Base-by-base conservation (phyloP, 257 asterid species). In the Lycium ferocissimum region DNA sequence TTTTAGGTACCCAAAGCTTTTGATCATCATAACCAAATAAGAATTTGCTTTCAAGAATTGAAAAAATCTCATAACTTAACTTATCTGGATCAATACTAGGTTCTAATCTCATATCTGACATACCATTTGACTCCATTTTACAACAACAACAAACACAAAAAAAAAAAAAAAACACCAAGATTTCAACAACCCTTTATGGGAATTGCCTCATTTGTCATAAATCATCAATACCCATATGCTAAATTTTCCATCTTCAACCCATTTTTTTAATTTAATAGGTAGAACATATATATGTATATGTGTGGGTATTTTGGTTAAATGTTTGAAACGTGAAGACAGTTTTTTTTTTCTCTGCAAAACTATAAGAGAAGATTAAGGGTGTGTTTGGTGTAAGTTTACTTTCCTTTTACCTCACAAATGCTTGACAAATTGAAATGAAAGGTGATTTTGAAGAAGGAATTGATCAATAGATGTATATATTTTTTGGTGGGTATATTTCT, bases 41-140 rank as follows among this genome's bases (percentile, higher is more conserved):
- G 81, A 97, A 97, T 84, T 97, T 97, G 91, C 94, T 93, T 90
- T 97, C 99, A 26, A 96, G 89, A 38, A 96, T 94, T 1, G 99
- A 96, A 81, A 96, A 96, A 49, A 96, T 97, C 83, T 97, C 99
- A 85, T 97, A 97, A 91, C 99, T 97, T 83, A 97, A 86, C 92
- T 97, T 97, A 82, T 97, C 97, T 8, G 98, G 85, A 26, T 96
- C 98, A 66, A 95, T 92, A 80, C 95, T 94, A 2, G 97, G 99
- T 83, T 97, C 98, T 38, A 63, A n/a, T 38, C 92, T 91, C 92
- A 89, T 88, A 58, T 91, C 93, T 47, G 84, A 78, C 17, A 40
- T 61, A 73, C 84, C 94, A 85, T 90, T 84, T 82, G 87, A 85
- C 80, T 92, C 96, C 98, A 92, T 93, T 85, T 88, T 65, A 79